These are phyloP conservation scores for Clausena lansium DNA, from an alignment of 345 rosid species.

Conservation along the genomic window DNA sequence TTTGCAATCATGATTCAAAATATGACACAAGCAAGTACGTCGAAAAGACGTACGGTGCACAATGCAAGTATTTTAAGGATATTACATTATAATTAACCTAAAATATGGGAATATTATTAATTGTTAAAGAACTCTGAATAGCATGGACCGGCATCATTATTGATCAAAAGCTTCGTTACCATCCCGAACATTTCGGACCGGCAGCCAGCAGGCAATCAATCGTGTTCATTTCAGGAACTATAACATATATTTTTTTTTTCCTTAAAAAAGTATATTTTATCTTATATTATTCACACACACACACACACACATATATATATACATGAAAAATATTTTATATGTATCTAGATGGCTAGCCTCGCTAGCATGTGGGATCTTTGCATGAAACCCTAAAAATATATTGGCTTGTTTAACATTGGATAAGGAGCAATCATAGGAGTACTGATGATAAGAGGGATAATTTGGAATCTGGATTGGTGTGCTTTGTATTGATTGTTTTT, in stretches of 20 bases:
- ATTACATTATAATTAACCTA: neutral
- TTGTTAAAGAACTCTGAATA: neutral
- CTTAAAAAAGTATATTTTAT: neutral
- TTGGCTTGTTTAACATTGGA: neutral
- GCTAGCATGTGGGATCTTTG: neutral
- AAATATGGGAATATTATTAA: neutral
- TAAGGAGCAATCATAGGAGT: constrained; percentile 7
- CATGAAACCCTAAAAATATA: neutral
- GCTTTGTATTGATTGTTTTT: neutral
- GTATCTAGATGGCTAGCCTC: neutral
- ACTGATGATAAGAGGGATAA: neutral
- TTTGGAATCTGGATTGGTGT: constrained; percentile 11
- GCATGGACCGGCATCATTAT: neutral
- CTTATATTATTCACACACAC: too few species aligned
- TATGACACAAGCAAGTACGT: neutral
- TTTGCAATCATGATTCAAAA: neutral
- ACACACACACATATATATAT: too few species aligned
- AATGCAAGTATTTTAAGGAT: neutral
- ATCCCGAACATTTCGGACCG: neutral
- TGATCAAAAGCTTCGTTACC: neutral
- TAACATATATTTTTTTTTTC: neutral
- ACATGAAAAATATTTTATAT: neutral
- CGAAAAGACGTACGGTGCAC: neutral
- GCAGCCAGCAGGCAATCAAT: neutral
- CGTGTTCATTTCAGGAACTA: neutral